phyloP scores from a whole-genome alignment of 2,329 filamentous ascomycete genomes.

The Epichloe amarillans region DNA sequence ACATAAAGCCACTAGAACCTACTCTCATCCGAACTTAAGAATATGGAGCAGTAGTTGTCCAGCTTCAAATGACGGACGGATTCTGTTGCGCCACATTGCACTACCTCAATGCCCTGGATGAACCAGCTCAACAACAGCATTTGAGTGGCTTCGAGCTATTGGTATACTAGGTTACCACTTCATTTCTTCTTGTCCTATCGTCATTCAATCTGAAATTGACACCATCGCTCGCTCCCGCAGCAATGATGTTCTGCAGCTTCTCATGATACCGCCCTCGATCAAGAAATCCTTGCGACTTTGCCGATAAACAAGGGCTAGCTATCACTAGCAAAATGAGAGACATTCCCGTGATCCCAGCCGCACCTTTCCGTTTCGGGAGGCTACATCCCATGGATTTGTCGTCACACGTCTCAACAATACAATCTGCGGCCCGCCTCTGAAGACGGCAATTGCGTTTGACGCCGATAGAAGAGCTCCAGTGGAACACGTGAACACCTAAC shows the following conservation, averaged over 20 bases:
- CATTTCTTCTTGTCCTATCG: not conserved
- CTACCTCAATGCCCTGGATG: not conserved
- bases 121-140: too few species aligned
- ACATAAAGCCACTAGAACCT: not conserved
- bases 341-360: not conserved
- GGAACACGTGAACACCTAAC: not conserved
- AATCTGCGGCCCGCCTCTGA: not conserved
- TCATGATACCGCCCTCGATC: not conserved
- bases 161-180: not conserved
- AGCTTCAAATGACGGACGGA: not conserved
- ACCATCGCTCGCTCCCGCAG: not conserved
- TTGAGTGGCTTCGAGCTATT: too few species aligned
- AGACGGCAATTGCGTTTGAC: not conserved
- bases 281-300: not conserved
- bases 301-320: not conserved
- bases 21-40: not conserved
- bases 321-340: not conserved
- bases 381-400: not conserved
- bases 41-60: too few species aligned
- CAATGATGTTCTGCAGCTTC: constrained; percentile 3
- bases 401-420: not conserved
- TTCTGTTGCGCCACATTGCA: not conserved
- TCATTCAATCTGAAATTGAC: not conserved
- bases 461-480: too few species aligned
- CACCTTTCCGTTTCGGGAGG: not conserved